phyloP scores from a whole-genome alignment of 495 filamentous ascomycete species.

The Penicillium pulvis region DNA sequence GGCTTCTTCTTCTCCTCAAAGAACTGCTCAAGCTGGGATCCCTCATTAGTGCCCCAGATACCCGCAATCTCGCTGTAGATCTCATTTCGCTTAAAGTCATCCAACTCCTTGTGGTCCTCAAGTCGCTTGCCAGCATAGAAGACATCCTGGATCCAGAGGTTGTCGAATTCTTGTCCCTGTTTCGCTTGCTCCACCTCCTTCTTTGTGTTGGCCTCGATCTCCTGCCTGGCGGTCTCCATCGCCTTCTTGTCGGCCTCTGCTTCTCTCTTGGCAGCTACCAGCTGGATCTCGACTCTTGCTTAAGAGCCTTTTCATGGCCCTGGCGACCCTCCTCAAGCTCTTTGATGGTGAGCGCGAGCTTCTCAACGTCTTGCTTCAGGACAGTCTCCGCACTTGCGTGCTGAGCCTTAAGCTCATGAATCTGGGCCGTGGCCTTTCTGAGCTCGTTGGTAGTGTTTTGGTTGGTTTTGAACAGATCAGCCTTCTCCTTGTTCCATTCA shows the following conservation, averaged over 20 bases:
- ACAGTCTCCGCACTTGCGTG: neutral
- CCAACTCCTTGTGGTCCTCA: conserved; percentile 1
- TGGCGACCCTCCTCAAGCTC: neutral
- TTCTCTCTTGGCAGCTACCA: too few species aligned
- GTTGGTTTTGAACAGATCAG: neutral
- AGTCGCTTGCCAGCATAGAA: neutral
- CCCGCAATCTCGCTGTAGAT: neutral
- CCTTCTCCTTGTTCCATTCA: neutral
- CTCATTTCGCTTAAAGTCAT: neutral
- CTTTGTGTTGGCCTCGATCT: neutral
- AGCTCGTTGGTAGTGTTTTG: neutral
- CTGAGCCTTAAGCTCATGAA: neutral
- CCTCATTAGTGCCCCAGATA: neutral
- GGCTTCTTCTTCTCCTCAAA: conserved; percentile 1
- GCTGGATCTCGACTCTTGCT: too few species aligned
- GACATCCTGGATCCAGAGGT: neutral
- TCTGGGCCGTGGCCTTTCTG: neutral
- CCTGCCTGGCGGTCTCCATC: neutral
- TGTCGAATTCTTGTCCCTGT: neutral
- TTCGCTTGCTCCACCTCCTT: neutral
- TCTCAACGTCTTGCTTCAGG: neutral
- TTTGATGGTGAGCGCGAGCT: neutral
- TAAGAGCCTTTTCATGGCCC: neutral
- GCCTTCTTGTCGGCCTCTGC: neutral
- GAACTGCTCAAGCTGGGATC: neutral